Conservation (phyloP, 148 eudicot species). For the Rhododendron mucronatum region DNA sequence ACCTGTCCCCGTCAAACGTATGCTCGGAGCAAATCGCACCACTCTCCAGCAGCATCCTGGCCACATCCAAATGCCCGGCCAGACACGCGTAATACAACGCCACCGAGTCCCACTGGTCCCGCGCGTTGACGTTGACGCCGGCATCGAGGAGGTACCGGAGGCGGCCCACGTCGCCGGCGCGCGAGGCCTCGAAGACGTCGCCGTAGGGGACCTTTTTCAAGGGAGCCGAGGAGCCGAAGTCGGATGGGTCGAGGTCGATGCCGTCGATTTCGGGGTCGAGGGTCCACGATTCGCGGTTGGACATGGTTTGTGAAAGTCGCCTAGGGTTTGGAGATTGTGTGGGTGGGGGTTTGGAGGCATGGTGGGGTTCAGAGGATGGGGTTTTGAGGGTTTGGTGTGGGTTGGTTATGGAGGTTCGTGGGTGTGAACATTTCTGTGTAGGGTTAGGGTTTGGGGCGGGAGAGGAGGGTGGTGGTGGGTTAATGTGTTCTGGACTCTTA, state of each 20-base stretch:
- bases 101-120: conserved; percentile 89
- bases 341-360: conserved; percentile 5
- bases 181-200: conserved; percentile 77
- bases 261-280: conserved; percentile 53
- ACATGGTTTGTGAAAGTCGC: conserved; percentile 5
- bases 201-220: conserved; percentile 78
- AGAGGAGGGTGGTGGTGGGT: neutral
- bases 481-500: too few relatives aligned
- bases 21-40: conserved; percentile 96
- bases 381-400: neutral
- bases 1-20: conserved; percentile 94
- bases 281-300: conserved; percentile 23
- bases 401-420: neutral
- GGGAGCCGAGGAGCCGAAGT: conserved; percentile 59
- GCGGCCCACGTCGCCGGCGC: conserved; percentile 93
- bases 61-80: conserved; percentile 90
- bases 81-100: conserved; percentile 89
- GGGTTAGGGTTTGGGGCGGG: neutral
- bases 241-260: conserved; percentile 52
- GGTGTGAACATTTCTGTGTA: neutral
- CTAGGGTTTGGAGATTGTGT: neutral
- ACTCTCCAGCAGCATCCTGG: conserved; percentile 64
- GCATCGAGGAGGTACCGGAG: conserved; percentile 61
- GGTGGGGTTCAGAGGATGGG: neutral
- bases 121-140: conserved; percentile 81